Percentiles rank a stretch among this genome's conserved stretches.
phyloP scores from a whole-genome alignment of 1,284 basidiomycete genomes.

The Farysia itapuensis region DNA sequence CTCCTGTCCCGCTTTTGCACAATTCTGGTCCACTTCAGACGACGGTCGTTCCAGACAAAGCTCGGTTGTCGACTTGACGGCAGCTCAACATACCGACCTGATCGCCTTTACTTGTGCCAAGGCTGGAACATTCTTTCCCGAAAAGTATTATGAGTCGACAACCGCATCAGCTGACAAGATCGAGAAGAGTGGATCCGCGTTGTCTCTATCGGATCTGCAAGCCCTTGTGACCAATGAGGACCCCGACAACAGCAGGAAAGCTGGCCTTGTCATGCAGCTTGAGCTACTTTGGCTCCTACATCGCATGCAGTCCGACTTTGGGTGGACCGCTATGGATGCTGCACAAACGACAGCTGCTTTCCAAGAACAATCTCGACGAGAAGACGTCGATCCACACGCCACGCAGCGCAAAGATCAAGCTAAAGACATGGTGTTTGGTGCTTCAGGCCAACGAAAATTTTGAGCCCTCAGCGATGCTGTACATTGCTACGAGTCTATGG shows the following conservation, averaged over 20 bases:
- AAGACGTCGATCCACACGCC: background rate
- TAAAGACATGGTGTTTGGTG: constrained; percentile 15
- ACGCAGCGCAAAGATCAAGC: constrained; percentile 13
- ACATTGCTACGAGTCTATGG: no score
- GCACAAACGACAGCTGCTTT: background rate
- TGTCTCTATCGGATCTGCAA: constrained; percentile 4
- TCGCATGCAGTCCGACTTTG: constrained; percentile 9
- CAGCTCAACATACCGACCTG: constrained; percentile 16
- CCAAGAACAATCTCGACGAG: background rate
- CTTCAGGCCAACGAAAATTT: constrained; percentile 15
- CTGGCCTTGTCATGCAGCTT: constrained; percentile 4
- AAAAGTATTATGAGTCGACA: constrained; percentile 6
- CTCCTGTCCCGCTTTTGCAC: background rate
- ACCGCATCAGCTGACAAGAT: constrained; percentile 18
- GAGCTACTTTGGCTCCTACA: constrained; percentile 15
- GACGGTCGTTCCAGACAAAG: background rate
- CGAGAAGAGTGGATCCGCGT: constrained; percentile 5
- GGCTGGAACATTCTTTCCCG: constrained; percentile 4
- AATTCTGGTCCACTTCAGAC: background rate
- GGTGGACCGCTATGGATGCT: constrained; percentile 5
- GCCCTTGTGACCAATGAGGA: background rate
- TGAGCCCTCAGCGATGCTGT: no score
- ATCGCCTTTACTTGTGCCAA: constrained; percentile 1
- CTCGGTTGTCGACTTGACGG: constrained; percentile 4
- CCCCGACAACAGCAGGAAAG: background rate